phyloP scores from a whole-genome alignment of 78 protist species.

The Dictyostelium brefeldianum region DNA sequence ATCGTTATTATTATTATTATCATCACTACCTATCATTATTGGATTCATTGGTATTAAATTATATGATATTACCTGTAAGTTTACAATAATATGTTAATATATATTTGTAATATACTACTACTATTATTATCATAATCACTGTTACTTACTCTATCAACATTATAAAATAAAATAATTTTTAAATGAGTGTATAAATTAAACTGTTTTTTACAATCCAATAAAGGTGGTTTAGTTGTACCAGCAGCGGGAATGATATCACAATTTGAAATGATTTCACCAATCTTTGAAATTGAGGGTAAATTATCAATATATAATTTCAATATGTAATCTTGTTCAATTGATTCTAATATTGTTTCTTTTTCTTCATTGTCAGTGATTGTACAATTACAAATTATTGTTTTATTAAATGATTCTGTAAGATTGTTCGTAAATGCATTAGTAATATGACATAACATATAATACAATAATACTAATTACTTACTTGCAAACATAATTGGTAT shows the following conservation, averaged over 20 bases:
- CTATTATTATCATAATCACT: background rate
- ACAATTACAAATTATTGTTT: background rate
- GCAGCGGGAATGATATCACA: background rate
- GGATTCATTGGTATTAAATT: constrained; percentile 18
- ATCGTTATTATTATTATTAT: background rate
- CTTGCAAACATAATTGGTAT: constrained; percentile 24
- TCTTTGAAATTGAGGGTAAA: background rate
- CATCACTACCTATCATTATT: constrained; percentile 1
- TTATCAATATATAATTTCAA: constrained; percentile 10
- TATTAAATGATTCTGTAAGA: background rate
- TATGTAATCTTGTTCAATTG: constrained; percentile 6
- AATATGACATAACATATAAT: background rate
- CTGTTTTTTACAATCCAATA: background rate
- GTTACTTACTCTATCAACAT: background rate
- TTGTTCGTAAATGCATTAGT: background rate
- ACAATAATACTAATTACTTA: background rate
- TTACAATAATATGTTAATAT: too few relatives aligned
- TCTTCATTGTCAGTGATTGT: background rate
- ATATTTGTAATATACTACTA: too few relatives aligned
- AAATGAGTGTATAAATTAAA: background rate
- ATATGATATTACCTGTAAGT: background rate
- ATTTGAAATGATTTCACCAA: background rate
- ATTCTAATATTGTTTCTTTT: background rate
- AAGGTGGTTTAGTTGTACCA: background rate
- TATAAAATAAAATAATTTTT: background rate